Evolutionary conservation across 371 early-diverging fungal species (phyloP), one percentile per base, ranked within the genome.

Genomic region (Circinella minor): DNA sequence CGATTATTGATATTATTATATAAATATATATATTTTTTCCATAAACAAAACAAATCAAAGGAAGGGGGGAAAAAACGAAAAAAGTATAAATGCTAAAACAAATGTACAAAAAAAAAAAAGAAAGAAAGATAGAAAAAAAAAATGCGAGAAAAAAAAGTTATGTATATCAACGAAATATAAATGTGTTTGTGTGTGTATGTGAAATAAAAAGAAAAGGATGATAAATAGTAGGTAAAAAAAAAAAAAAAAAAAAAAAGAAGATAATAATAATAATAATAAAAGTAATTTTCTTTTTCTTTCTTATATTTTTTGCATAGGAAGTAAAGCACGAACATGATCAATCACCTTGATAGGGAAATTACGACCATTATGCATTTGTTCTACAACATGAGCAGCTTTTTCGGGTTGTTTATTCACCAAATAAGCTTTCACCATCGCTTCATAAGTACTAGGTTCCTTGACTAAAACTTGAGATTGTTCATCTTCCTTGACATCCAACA

Each of bases 401-500:
- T 75, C 75, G 9, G 78, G 63, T 66, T 83, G 68, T 1, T 76
- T 72, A 55, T 83, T 86, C 15, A 80, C 81, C 17, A 86, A 55
- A 70, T 88, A 88, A 1, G 81, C 86, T 38, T 79, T 79, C 46
- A 86, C 85, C 88, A 89, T 86, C 38, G 86, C 86, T 68, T 85
- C 86, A 74, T 85, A 89, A 6, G 88, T 89, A 64, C 87, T 88
- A 2, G 89, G 89, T 48, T 88, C 89, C 60, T 82, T 77, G 18
- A 77, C 71, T 20, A 86, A 72, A 8, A n/a, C 51, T 17, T n/a
- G 17, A 14, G 51, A n/a, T 1, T 51, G 14, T n/a, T 51, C 15
- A 1, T 8, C 8, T 18, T 63, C 37, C 65, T 78, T 72, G 27
- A 74, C 67, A 66, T 87, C 83, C 37, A 60, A 37, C 84, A 85